These are phyloP conservation scores for Albugo laibachii DNA, from an alignment of 352 stramenopile species.

Conservation along the genomic window DNA sequence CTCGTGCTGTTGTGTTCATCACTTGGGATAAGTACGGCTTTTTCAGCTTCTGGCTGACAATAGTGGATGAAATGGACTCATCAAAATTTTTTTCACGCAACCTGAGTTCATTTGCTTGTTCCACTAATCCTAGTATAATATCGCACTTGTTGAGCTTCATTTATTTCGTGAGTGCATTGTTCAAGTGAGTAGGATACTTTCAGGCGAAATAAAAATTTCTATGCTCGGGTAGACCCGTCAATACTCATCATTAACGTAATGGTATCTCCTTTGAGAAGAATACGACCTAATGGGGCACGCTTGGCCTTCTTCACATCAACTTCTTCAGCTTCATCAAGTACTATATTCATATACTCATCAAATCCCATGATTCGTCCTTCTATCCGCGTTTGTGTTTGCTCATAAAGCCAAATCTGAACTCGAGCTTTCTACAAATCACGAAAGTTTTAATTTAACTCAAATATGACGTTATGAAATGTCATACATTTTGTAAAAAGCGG, in stretches of 20 bases:
- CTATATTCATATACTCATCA: constrained; percentile 99
- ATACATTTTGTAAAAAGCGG: constrained; percentile 92
- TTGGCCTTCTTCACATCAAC: constrained; percentile 90
- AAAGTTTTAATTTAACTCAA: constrained; percentile 8
- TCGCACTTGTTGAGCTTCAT: too few relatives aligned
- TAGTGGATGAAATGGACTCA: too few relatives aligned
- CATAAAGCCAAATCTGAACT: constrained; percentile 99
- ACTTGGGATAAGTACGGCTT: too few relatives aligned
- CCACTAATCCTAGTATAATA: too few relatives aligned
- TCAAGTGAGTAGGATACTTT: too few relatives aligned
- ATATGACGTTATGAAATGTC: constrained; percentile 8
- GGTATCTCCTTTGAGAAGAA: constrained; percentile 99
- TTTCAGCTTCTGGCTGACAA: too few relatives aligned
- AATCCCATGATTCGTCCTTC: constrained; percentile 98
- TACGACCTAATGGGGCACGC: constrained; percentile 86
- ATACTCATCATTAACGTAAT: constrained; percentile 97
- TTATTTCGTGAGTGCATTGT: too few relatives aligned
- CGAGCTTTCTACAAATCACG: constrained; percentile 73
- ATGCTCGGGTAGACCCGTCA: constrained; percentile 14
- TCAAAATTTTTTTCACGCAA: too few relatives aligned
- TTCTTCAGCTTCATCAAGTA: constrained; percentile 96
- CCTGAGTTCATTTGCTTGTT: too few relatives aligned
- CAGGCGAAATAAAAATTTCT: background rate
- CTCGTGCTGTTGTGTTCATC: too few relatives aligned
- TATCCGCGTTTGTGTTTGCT: constrained; percentile 95